phyloP scores from a whole-genome alignment of 139 green algal genomes.

The Trebouxia sp. region DNA sequence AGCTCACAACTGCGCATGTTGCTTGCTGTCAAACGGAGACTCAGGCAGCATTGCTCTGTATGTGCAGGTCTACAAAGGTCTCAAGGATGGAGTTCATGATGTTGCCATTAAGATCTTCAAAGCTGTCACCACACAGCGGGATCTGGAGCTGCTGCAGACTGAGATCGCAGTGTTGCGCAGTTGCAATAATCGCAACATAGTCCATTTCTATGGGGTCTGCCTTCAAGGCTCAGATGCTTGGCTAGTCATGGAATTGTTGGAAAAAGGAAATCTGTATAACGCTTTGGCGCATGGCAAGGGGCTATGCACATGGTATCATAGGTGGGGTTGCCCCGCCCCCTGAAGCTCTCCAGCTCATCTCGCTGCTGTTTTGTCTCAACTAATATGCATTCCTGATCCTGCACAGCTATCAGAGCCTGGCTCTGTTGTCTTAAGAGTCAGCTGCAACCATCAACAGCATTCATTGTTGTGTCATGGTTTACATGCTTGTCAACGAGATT shows the following conservation, averaged over 20 bases:
- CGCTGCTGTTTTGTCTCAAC: no score
- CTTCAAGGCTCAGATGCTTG: not conserved
- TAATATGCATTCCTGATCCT: no score
- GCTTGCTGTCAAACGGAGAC: no score
- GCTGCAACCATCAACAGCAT: no score
- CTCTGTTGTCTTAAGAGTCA: no score
- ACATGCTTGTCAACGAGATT: not conserved
- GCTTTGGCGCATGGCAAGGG: not conserved
- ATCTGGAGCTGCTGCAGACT: slow-evolving; percentile 8
- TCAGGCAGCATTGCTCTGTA: no score
- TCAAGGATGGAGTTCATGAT: slow-evolving; percentile 35
- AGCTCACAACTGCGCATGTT: not conserved
- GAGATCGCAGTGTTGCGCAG: slow-evolving; percentile 44
- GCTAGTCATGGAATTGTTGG: slow-evolving; percentile 33
- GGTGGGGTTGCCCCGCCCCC: no score
- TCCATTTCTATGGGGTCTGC: slow-evolving; percentile 46
- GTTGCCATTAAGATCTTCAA: slow-evolving; percentile 47
- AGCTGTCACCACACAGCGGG: not conserved
- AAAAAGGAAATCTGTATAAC: slow-evolving; percentile 24
- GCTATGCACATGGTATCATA: slow-evolving; percentile 16
- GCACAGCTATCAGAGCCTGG: no score
- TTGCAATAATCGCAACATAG: slow-evolving; percentile 50
- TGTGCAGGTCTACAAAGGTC: slow-evolving; percentile 41
- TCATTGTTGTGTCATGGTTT: not conserved
- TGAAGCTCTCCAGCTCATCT: no score